A percentile compares a stretch with the other conserved stretches of the same genome.
Evolutionary conservation across 2,329 filamentous ascomycete genomes (phyloP).

Genomic region (Xylariaceae sp.): DNA sequence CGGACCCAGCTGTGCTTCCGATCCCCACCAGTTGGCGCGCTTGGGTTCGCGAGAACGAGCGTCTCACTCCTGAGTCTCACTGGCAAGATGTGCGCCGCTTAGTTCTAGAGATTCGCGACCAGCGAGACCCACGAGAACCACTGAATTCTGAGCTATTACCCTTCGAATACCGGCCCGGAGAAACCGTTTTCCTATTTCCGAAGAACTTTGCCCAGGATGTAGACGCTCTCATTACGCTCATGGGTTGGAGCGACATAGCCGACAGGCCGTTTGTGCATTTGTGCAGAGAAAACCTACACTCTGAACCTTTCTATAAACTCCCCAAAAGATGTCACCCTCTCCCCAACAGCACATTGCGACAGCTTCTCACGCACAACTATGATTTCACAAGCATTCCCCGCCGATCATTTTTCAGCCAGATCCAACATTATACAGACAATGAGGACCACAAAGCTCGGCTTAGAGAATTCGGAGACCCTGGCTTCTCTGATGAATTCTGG

Average conservation of each 20-base stretch:
- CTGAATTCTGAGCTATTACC: conserved; percentile 28
- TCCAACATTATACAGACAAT: conserved; percentile 72
- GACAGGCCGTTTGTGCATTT: conserved; percentile 57
- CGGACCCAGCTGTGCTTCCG: conserved; percentile 43
- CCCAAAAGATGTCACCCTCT: conserved; percentile 34
- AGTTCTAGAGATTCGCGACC: conserved; percentile 47
- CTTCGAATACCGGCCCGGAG: conserved; percentile 60
- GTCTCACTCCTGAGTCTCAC: conserved; percentile 71
- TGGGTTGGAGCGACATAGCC: conserved; percentile 73
- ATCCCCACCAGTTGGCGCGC: conserved; percentile 56
- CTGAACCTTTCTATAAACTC: conserved; percentile 13
- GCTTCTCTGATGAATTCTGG: conserved; percentile 85
- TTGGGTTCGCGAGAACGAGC: conserved; percentile 59
- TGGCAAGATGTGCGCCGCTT: conserved; percentile 93
- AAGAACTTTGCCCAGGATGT: conserved; percentile 84
- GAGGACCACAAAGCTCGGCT: conserved; percentile 74
- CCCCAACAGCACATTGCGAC: conserved; percentile 59
- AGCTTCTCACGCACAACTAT: conserved; percentile 74
- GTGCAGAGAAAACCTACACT: conserved; percentile 8
- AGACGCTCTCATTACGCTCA: conserved; percentile 69
- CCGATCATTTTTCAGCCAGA: conserved; percentile 75
- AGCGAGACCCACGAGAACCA: background rate
- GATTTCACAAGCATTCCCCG: conserved; percentile 89
- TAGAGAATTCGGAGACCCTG: conserved; percentile 74
- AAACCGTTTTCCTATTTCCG: conserved; percentile 77